These are phyloP conservation scores for Aspergillus sp. DNA, from an alignment of 2,329 filamentous ascomycete genomes.

Conservation along the genomic window DNA sequence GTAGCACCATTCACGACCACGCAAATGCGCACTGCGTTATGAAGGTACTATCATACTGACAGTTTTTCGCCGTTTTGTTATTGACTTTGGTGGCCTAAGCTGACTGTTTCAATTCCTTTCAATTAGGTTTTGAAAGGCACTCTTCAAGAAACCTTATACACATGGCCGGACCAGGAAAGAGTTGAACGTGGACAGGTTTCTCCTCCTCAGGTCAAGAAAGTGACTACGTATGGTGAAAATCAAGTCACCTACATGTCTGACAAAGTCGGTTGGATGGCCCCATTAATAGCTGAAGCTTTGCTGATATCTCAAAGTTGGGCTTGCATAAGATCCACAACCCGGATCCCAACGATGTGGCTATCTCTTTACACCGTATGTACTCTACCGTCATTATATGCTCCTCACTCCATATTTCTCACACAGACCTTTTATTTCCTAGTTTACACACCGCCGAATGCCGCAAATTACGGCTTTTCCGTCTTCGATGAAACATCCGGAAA, in stretches of 20 bases:
- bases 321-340: conserved; percentile 80
- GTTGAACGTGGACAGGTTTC: conserved; percentile 47
- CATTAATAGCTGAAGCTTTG: neutral
- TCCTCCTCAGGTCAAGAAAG: conserved; percentile 64
- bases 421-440: conserved; percentile 42
- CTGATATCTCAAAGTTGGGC: conserved; percentile 58
- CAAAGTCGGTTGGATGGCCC: conserved; percentile 41
- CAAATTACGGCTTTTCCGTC: conserved; percentile 75
- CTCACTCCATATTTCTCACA: neutral
- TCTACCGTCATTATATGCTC: neutral
- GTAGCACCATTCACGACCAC: conserved; percentile 84
- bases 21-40: conserved; percentile 89
- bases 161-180: conserved; percentile 59
- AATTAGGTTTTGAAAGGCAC: conserved; percentile 69
- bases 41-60: conserved; percentile 53
- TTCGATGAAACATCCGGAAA: conserved; percentile 77
- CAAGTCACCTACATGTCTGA: conserved; percentile 90
- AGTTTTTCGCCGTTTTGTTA: neutral
- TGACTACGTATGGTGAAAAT: conserved; percentile 68
- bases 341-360: conserved; percentile 68
- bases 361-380: conserved; percentile 73
- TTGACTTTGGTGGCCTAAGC: neutral
- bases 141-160: conserved; percentile 78
- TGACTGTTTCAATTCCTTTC: neutral
- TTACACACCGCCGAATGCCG: conserved; percentile 87